Evolutionary conservation across 1,139 yeast species (phyloP), one percentile per base, ranked within the genome.

Genomic region (Lodderomyces pseudojiufengensis): DNA sequence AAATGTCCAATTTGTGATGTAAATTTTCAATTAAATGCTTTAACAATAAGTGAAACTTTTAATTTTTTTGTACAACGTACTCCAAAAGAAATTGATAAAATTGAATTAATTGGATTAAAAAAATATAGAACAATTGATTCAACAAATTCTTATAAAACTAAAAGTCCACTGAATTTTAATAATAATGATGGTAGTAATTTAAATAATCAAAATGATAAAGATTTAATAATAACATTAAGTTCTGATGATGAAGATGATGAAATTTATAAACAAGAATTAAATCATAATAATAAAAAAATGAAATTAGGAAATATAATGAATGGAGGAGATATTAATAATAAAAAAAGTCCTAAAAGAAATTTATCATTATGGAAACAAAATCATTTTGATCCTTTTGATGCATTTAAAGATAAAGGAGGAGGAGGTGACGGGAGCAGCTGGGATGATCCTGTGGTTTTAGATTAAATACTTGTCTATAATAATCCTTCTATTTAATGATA

Each of bases 1-100:
- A 58, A 54, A 38, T 70, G 76, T 44, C 75, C 75, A 1, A 50
- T 69, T 11, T 70, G 76, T 43, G 70, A 68, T 45, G 46, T 37
- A 14, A 39, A 48, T 28, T 69, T 70, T 42, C 59, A 57, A 8
- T 49, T 69, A 29, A 54, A 52, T 41, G 70, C 66, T 32, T 47
- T 70, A 23, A 53, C 52, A 35, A 65, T 70, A 16, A 63, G 70
- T 31, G 73, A 68, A 39, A 57, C 65, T 2, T 65, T 59, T 51
- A 70, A 70, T 41, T 70, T 57, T 44, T 69, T 70, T 40, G 63
- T 70, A 24, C 65, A 64, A 43, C 58, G 60, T 25, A 65, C 73
- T 0, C 70, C 73, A 1, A 43, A 40, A 34, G 55, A 59, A 16
- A 55, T 63, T 3, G 61, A 61, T 27, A 46, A 65, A 36, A 60